Conservation (phyloP, 1,284 basidiomycete species). For the Pseudozyma tsukubaensis region DNA sequence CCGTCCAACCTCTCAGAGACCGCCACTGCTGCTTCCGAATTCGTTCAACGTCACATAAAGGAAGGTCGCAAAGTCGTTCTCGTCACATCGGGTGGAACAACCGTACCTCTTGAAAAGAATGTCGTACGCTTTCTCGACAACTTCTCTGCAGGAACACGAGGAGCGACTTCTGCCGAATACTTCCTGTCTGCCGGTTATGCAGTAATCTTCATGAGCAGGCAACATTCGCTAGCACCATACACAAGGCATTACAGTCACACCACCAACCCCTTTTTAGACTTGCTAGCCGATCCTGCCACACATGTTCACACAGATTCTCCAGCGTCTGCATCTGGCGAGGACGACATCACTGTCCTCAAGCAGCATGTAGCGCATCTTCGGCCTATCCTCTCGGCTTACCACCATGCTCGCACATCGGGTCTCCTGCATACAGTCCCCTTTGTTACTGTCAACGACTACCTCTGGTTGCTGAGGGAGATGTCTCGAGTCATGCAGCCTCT, state of each 20-base stretch:
- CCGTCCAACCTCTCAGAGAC: constrained; percentile 47
- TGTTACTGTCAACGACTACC: constrained; percentile 94
- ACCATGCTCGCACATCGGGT: constrained; percentile 79
- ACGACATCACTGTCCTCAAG: constrained; percentile 76
- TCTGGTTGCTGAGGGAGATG: constrained; percentile 88
- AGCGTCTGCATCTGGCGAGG: constrained; percentile 24
- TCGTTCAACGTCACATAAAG: constrained; percentile 78
- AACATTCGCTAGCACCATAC: constrained; percentile 96
- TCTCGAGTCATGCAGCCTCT: constrained; percentile 75
- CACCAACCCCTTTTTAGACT: constrained; percentile 95
- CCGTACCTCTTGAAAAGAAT: constrained; percentile 65
- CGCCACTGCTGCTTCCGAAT: constrained; percentile 68
- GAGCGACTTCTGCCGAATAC: constrained; percentile 97
- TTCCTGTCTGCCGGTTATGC: constrained; percentile 91
- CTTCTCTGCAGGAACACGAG: constrained; percentile 96
- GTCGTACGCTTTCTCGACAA: constrained; percentile 95
- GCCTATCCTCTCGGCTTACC: constrained; percentile 83
- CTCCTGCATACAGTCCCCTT: constrained; percentile 88
- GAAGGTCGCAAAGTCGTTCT: constrained; percentile 84
- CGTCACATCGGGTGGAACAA: constrained; percentile 75
- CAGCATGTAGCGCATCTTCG: constrained; percentile 77
- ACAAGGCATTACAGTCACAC: constrained; percentile 97
- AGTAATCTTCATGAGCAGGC: constrained; percentile 97
- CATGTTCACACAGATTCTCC: constrained; percentile 29
- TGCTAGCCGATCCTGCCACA: constrained; percentile 77